Conservation (phyloP, 495 filamentous ascomycete species). For the Sordaria brevicollis region DNA sequence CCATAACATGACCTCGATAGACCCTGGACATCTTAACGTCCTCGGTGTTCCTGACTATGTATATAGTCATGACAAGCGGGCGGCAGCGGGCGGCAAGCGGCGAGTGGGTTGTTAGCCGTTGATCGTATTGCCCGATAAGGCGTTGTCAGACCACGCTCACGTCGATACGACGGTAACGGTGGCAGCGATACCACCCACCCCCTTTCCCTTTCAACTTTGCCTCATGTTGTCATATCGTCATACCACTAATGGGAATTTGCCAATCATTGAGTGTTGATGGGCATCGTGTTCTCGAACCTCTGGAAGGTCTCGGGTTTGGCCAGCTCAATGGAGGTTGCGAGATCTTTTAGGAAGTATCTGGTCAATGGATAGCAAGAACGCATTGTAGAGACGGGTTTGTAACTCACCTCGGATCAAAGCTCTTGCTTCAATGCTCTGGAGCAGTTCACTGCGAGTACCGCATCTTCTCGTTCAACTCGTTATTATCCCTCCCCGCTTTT, state of each 20-base stretch:
- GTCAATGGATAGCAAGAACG: background rate
- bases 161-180: background rate
- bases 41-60: no score
- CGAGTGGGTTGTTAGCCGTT: background rate
- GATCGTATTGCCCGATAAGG: background rate
- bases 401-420: background rate
- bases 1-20: background rate
- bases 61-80: background rate
- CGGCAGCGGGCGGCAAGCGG: background rate
- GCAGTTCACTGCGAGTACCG: background rate
- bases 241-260: background rate
- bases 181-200: background rate
- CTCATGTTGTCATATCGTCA: background rate
- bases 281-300: background rate
- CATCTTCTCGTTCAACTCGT: no score
- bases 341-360: background rate
- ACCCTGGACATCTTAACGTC: background rate
- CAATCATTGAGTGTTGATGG: background rate
- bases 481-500: no score
- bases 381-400: background rate
- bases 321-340: background rate
- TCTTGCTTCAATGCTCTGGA: background rate
- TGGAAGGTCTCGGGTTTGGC: background rate
- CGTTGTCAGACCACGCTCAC: background rate
- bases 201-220: background rate